phyloP scores from a whole-genome alignment of 306 rosid genomes.

The Cicer judaicum region DNA sequence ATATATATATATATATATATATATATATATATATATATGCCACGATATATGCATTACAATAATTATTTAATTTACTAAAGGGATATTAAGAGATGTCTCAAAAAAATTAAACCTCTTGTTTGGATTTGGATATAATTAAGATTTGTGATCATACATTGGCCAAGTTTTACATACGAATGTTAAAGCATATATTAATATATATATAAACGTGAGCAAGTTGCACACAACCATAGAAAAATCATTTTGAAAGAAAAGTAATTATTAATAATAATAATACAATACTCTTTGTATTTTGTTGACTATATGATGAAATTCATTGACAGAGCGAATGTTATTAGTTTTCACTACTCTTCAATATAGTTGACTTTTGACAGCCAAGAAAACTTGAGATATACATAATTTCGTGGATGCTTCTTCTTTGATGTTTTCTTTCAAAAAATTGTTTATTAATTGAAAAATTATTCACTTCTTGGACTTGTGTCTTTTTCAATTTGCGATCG shows the following conservation, averaged over 20 bases:
- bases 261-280: background rate
- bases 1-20: too few relatives aligned
- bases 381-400: background rate
- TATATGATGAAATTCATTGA: background rate
- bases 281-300: slow-evolving; percentile 47
- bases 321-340: background rate
- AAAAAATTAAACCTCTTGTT: background rate
- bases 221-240: slow-evolving; percentile 20
- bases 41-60: background rate
- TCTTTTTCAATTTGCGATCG: slow-evolving; percentile 13
- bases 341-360: slow-evolving; percentile 7
- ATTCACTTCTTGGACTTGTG: background rate
- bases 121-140: background rate
- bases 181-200: background rate
- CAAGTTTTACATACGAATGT: background rate
- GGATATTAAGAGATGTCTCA: background rate
- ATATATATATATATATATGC: too few relatives aligned
- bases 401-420: slow-evolving; percentile 28
- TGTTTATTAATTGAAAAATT: background rate
- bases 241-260: slow-evolving; percentile 3
- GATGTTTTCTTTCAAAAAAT: slow-evolving; percentile 24
- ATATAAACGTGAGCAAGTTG: slow-evolving; percentile 34
- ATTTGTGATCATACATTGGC: background rate
- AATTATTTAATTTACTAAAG: background rate
- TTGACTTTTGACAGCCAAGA: slow-evolving; percentile 35